Percentiles rank a stretch among this genome's conserved stretches.
Evolutionary conservation across 106 monocot genomes (phyloP).

Genomic region (Hemerocallis citrina): DNA sequence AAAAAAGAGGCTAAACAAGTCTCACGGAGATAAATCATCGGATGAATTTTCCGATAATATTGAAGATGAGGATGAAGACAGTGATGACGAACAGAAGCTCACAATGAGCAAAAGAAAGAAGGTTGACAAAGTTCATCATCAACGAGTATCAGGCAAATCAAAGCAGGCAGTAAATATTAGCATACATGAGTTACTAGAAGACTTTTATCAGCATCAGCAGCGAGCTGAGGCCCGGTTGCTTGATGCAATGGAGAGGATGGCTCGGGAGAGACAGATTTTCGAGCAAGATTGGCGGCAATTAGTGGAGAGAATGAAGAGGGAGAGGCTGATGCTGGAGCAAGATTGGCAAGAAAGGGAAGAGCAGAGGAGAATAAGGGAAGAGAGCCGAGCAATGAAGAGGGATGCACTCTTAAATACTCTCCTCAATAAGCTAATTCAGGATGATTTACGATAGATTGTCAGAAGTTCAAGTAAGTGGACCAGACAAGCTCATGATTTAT

Average conservation of each 20-base stretch:
- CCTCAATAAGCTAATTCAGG: conserved; percentile 74
- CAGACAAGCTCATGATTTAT: too few relatives aligned
- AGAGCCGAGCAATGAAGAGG: conserved; percentile 77
- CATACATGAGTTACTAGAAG: conserved; percentile 60
- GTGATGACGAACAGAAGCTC: conserved; percentile 39
- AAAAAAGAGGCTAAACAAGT: conserved; percentile 60
- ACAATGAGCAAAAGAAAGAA: conserved; percentile 48
- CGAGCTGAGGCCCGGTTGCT: conserved; percentile 65
- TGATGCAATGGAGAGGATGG: conserved; percentile 68
- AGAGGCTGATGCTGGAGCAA: conserved; percentile 81
- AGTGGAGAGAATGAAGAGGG: conserved; percentile 91
- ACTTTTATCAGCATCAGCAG: conserved; percentile 82
- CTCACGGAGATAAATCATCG: conserved; percentile 38
- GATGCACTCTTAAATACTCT: conserved; percentile 73
- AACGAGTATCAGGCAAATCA: conserved; percentile 26
- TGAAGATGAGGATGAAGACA: conserved; percentile 51
- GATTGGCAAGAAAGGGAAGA: conserved; percentile 93
- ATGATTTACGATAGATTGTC: conserved; percentile 26
- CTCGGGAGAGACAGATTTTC: conserved; percentile 48
- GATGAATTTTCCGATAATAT: conserved; percentile 56
- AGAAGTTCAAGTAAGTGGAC: too few relatives aligned
- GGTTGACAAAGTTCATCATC: conserved; percentile 14
- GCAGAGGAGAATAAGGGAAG: conserved; percentile 87
- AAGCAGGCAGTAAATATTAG: conserved; percentile 12
- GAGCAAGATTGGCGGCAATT: conserved; percentile 87